Evolutionary conservation across 345 rosid genomes (phyloP), one percentile per base, ranked within the genome.

Genomic region (Arabis alpina): DNA sequence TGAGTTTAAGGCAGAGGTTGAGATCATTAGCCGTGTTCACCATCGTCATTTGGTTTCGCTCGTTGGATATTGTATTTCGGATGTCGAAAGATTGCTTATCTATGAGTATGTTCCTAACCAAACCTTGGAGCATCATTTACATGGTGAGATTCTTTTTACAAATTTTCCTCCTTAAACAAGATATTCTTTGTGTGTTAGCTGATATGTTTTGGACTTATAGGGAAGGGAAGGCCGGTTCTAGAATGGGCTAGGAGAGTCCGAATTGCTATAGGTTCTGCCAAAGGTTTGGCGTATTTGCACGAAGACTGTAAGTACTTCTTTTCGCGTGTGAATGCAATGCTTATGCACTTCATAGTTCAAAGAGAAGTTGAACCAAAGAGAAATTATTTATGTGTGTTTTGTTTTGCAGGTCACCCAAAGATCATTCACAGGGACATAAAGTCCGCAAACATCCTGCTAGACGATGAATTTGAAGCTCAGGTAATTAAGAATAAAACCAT

Each of bases 221-320:
- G 73, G 72, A 76, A 81, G 48, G 92, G 81, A 62, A 10, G 70
- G 77, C 82, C 85, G 0, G 91, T 80, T 6, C 81, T 95, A 43
- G 97, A 92, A 65, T 95, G 99, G 99, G 58, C 82, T 61, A 83
- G 75, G 76, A 83, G 99, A 83, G 80, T 95, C 75, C 88, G 83
- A 68, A 92, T 90, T 56, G 98, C 99, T 37, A 61, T 90, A 24
- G 98, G 99, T 10, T 80, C 99, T 47, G 99, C 99, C 5, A 95
- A 92, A 92, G 99, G 98, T 23, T 82, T 95, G 80, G 97, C 99
- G 14, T 95, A 92, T 80, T 82, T 95, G 60, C 98, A 95, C 36
- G 99, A 95, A 84, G 99, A 92, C 49, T 95, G 98, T 95, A 85
- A 6, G 99, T 81, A 47, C 61, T 53, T 43, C 51, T 75, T 34